phyloP scores from a whole-genome alignment of 2,329 filamentous ascomycete genomes.

The Fusarium domesticum region DNA sequence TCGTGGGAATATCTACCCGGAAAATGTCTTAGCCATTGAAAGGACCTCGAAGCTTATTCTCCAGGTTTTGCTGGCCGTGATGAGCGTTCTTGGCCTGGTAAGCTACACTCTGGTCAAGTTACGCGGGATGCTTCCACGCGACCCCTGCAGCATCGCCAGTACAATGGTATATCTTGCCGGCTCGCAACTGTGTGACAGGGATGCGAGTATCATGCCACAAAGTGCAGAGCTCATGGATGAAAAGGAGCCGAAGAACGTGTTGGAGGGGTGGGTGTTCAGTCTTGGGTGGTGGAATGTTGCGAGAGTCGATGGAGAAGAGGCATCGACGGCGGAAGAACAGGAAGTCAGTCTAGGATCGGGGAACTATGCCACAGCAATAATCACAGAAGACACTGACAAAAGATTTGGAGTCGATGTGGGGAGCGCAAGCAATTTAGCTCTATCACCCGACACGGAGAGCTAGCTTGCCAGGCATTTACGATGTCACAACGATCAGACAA shows the following conservation, averaged over 20 bases:
- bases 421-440: too few species aligned
- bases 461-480: too few species aligned
- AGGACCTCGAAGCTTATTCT: constrained; percentile 1
- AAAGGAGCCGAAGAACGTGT: background rate
- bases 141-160: constrained; percentile 4
- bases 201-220: background rate
- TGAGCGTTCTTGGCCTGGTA: background rate
- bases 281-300: constrained; percentile 2
- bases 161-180: constrained; percentile 3
- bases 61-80: background rate
- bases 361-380: too few species aligned
- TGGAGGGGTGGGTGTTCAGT: background rate
- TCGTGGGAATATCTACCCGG: too few species aligned
- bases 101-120: constrained; percentile 2
- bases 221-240: background rate
- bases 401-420: too few species aligned
- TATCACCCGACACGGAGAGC: too few species aligned
- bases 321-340: too few species aligned
- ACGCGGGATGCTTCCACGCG: background rate
- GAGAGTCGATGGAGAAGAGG: too few species aligned
- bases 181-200: constrained; percentile 3
- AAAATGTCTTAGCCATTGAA: background rate
- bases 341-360: too few species aligned
- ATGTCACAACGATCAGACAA: too few species aligned
- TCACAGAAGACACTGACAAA: too few species aligned